Base-by-base conservation (phyloP, 2,329 filamentous ascomycete species). In the Arachnopeziza araneosa region DNA sequence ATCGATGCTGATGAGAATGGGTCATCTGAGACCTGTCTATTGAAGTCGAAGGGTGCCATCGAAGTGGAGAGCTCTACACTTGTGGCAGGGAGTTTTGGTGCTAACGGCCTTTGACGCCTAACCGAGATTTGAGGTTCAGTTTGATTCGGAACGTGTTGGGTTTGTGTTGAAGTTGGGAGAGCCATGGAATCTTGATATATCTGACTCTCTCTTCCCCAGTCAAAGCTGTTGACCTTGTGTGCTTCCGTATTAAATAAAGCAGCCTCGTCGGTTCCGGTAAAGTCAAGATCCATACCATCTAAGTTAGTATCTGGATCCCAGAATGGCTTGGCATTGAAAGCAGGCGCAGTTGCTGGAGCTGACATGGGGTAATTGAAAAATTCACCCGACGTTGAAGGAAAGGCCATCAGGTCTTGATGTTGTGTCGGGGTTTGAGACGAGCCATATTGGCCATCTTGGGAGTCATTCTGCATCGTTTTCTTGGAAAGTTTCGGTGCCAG, bases 291-390 rank as follows among this genome's bases (percentile, higher is more conserved):
- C 81, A 87, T 85, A 24, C 75, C 78, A 50, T 70, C 72, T 78
- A 86, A 81, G 61, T 72, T 72, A 24, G 74, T 68, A 56, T 80
- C 78, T 2, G 78, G 75, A 61, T 85, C 82, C 85, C 84, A 87
- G 63, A 85, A 86, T 48, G 71, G 65, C 54, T 76, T 75, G 12
- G 75, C 71, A 56, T 77, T 74, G 8, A 78, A 81, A 2, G 75
- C 72, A 1, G 80, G 76, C 2, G 77, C 77, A 1, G 77, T 77
- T 32, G 78, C 78, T 22, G 83, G 80, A 2, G 81, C 82, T n/a
- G 84, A 83, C 72, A 87, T 76, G 26, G 84, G 81, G 68, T 84
- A 85, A 24, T 76, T 77, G 69, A 86, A 86, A 72, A 87, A 76
- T 65, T 86, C 83, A 58, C 76, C 76, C 14, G 79, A 78, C 53